Evolutionary conservation across 1,139 yeast species (phyloP).

Genomic region (Saccharomyces hybrid): DNA sequence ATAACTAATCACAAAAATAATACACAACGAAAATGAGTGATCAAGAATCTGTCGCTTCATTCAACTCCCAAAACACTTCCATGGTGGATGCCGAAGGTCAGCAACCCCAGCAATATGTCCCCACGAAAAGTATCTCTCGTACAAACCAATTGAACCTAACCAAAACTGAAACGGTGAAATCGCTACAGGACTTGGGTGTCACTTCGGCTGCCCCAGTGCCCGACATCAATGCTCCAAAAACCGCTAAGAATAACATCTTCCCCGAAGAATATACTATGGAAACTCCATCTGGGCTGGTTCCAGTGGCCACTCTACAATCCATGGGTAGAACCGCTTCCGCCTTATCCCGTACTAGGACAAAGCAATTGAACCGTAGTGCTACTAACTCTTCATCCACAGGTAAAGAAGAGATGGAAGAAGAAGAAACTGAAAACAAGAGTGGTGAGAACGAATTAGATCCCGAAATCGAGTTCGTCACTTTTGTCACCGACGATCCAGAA

Average conservation of each 20-base stretch:
- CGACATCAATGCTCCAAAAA: conserved; percentile 55
- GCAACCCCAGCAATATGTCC: conserved; percentile 23
- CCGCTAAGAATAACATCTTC: conserved; percentile 57
- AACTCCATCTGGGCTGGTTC: conserved; percentile 81
- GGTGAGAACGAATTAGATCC: too few relatives aligned
- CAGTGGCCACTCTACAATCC: conserved; percentile 60
- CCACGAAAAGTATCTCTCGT: conserved; percentile 10
- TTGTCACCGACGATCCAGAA: too few relatives aligned
- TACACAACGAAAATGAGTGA: conserved; percentile 10
- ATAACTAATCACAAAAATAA: neutral
- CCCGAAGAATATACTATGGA: conserved; percentile 92
- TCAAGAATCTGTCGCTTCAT: conserved; percentile 20
- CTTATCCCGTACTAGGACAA: conserved; percentile 33
- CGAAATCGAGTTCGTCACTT: too few relatives aligned
- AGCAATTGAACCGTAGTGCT: conserved; percentile 18
- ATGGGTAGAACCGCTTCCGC: conserved; percentile 51
- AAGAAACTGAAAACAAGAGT: too few relatives aligned
- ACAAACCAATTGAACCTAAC: conserved; percentile 34
- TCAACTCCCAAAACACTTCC: conserved; percentile 23
- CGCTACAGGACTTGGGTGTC: conserved; percentile 40
- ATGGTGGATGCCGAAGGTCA: conserved; percentile 13
- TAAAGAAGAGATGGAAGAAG: conserved; percentile 14
- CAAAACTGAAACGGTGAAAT: conserved; percentile 53
- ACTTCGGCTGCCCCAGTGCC: conserved; percentile 45
- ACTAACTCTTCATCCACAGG: conserved; percentile 7